Percentiles rank a stretch among this genome's conserved stretches.
Evolutionary conservation across 2,329 filamentous ascomycete genomes (phyloP).

Genomic region (Coleophoma cylindrospora): DNA sequence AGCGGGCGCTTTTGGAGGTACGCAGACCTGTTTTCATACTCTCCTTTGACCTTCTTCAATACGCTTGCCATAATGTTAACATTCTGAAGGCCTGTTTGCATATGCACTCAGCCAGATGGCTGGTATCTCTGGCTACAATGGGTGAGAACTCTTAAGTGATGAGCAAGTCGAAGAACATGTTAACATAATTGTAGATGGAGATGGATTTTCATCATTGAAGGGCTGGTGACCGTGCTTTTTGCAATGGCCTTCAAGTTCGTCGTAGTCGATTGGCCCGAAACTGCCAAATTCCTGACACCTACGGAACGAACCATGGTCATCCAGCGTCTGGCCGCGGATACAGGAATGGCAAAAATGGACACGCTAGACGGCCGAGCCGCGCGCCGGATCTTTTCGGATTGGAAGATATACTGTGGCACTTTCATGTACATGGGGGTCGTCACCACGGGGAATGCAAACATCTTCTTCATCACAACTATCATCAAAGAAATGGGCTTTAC

Average conservation of each 20-base stretch:
- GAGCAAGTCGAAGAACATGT: too few relatives aligned
- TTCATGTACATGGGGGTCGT: constrained; percentile 59
- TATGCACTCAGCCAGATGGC: constrained; percentile 40
- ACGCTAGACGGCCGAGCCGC: constrained; percentile 28
- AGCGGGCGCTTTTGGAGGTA: too few relatives aligned
- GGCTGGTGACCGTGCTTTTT: constrained; percentile 20
- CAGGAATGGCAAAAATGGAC: constrained; percentile 17
- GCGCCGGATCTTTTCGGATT: constrained; percentile 36
- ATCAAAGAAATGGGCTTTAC: constrained; percentile 32
- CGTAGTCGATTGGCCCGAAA: constrained; percentile 40
- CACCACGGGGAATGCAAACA: constrained; percentile 33
- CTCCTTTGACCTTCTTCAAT: too few relatives aligned
- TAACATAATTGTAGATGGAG: too few relatives aligned
- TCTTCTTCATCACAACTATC: constrained; percentile 37
- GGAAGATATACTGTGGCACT: constrained; percentile 34
- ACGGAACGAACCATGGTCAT: constrained; percentile 27
- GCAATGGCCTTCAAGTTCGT: constrained; percentile 35
- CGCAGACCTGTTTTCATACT: too few relatives aligned
- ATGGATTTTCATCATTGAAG: constrained; percentile 34
- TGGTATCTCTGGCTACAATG: constrained; percentile 33
- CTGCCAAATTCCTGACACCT: constrained; percentile 34
- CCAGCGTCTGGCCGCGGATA: constrained; percentile 15
- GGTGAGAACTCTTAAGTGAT: too few relatives aligned
- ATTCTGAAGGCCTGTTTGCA: constrained; percentile 42
- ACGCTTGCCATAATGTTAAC: constrained; percentile 37